These are phyloP conservation scores for Antarctomyces pellizariae DNA, from an alignment of 495 filamentous ascomycete species.

Conservation along the genomic window DNA sequence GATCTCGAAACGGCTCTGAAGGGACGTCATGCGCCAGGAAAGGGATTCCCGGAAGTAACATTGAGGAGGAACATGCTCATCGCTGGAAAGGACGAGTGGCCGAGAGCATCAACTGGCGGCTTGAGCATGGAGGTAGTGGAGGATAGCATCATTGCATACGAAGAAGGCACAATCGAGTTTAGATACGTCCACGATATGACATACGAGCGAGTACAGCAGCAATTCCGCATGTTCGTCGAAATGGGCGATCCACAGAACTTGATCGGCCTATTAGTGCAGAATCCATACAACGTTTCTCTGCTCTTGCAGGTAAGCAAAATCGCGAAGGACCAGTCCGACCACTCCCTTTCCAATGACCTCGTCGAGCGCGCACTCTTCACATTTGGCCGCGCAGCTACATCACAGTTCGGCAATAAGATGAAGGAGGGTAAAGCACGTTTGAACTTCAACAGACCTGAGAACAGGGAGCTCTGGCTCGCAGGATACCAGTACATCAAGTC, in stretches of 20 bases:
- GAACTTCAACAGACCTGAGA: conserved; percentile 57
- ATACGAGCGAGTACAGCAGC: conserved; percentile 55
- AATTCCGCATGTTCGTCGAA: conserved; percentile 60
- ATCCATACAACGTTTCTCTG: conserved; percentile 76
- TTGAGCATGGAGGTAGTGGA: conserved; percentile 60
- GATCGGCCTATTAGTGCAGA: conserved; percentile 19
- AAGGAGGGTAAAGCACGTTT: conserved; percentile 56
- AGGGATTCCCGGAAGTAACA: conserved; percentile 42
- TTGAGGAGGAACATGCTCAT: conserved; percentile 63
- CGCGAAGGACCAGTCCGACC: conserved; percentile 70
- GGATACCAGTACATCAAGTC: conserved; percentile 72
- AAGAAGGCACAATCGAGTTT: conserved; percentile 35
- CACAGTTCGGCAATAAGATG: conserved; percentile 51
- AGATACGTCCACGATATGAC: conserved; percentile 45
- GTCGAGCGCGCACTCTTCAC: conserved; percentile 83
- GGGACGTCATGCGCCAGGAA: conserved; percentile 31
- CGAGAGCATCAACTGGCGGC: conserved; percentile 52
- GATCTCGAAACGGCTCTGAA: conserved; percentile 51
- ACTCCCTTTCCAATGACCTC: conserved; percentile 63
- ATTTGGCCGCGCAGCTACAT: conserved; percentile 67
- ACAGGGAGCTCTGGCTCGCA: conserved; percentile 79
- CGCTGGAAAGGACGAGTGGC: conserved; percentile 83
- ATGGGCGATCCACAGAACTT: conserved; percentile 52
- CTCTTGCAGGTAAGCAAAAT: conserved; percentile 84
- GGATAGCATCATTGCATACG: conserved; percentile 12